Conservation (phyloP, 768 basidiomycete genomes). For the Favolaschia claudopus region DNA sequence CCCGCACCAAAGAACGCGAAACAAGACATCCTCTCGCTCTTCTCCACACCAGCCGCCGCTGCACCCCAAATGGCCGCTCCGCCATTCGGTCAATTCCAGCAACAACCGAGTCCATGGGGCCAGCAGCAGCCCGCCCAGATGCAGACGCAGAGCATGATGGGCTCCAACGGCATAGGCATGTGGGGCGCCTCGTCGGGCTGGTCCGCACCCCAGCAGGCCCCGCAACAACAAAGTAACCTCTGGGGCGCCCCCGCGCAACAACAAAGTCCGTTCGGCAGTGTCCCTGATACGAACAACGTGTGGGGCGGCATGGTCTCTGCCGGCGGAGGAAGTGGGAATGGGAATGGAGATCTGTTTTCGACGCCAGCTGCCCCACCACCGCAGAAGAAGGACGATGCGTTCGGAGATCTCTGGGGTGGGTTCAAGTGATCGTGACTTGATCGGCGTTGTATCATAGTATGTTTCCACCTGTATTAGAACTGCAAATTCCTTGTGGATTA, state of each 20-base stretch:
- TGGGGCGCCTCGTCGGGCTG: conserved; percentile 79
- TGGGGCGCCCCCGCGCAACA: conserved; percentile 47
- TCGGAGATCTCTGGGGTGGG: conserved; percentile 85
- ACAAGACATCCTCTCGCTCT: conserved; percentile 86
- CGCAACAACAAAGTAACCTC: conserved; percentile 43
- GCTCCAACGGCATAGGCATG: conserved; percentile 57
- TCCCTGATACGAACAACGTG: conserved; percentile 58
- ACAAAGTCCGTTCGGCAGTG: conserved; percentile 41
- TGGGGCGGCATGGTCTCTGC: conserved; percentile 54
- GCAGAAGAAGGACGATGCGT: conserved; percentile 77
- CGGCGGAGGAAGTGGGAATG: conserved; percentile 32
- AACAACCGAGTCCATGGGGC: conserved; percentile 39
- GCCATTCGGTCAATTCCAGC: conserved; percentile 47
- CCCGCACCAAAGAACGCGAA: conserved; percentile 70
- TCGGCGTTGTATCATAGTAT: too few species aligned
- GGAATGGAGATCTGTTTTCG: conserved; percentile 43
- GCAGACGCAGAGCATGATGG: conserved; percentile 60
- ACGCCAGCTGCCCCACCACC: conserved; percentile 40
- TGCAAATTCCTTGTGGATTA: not conserved
- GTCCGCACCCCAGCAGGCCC: conserved; percentile 46
- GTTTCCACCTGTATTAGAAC: not conserved
- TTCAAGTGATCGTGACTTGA: conserved; percentile 84
- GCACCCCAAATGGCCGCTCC: conserved; percentile 34
- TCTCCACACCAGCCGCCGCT: conserved; percentile 57
- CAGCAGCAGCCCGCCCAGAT: conserved; percentile 34